Base-by-base conservation (phyloP, 108 stramenopile species). In the Fragilariopsis cylindrus region DNA sequence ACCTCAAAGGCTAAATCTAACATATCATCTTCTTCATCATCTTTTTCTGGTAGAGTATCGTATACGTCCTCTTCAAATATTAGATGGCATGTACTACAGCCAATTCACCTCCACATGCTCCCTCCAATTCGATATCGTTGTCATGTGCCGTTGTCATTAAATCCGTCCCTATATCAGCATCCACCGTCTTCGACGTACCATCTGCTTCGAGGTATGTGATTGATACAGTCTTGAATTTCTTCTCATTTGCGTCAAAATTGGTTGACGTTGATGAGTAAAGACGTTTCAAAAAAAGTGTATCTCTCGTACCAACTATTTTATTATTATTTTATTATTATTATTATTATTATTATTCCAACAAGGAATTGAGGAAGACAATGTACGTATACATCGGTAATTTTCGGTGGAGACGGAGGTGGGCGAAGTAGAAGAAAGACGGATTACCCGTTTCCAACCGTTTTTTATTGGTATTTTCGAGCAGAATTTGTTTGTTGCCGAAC, bases 1-100 rank as follows among this genome's bases (percentile, higher is more conserved):
- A 99, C 85, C 72, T 96, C 97, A 77, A 95, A 97, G 3, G 99
- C 99, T 57, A 99, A 84, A 84, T 99, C 99, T 58, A 99, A 81
- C 99, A 99, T 99, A 79, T 99, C 99, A 15, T 97, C 97, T 80
- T 99, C 99, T 69, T 98, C 99, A 58, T 95, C 93, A 40, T 88
- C 75, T 76, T 91, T 97, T 53, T 82, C 75, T 9, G 96, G 96
- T 7, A 99, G 90, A 48, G 79, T 76, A 57, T 94, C 92, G 78
- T 89, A 99, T 48, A 90, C 77, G 19, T 87, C 94, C 78, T 91
- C 70, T 67, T 96, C 93, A 69, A 98, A 91, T 9, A 99, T 85
- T 40, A 98, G 85, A 80, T 98, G 98, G 76, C 98, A 98, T 41
- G 95, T 96, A 5, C 87, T 83, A 76, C 95, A 96, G 95, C 95